Conservation (phyloP, 2,329 filamentous ascomycete species). For the Diaporthe sp. region DNA sequence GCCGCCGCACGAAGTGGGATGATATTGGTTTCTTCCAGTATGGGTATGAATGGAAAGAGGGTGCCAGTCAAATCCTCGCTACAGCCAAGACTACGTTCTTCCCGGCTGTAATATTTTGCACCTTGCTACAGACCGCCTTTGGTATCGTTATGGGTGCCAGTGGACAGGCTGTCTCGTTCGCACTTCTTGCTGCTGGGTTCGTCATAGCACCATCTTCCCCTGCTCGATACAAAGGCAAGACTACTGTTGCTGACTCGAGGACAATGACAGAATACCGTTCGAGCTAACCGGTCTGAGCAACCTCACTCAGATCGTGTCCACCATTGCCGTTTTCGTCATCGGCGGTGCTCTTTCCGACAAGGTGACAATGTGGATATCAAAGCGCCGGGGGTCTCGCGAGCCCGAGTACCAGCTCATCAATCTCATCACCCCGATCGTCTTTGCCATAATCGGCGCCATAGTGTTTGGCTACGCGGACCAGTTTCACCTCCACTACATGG, state of each 20-base stretch:
- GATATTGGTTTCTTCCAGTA: conserved; percentile 51
- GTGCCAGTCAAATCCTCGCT: conserved; percentile 45
- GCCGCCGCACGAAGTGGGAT: conserved; percentile 47
- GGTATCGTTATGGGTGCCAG: conserved; percentile 48
- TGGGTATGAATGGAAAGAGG: conserved; percentile 47
- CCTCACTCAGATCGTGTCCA: conserved; percentile 20
- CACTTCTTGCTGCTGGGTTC: conserved; percentile 46
- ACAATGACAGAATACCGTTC: background rate
- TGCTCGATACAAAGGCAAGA: background rate
- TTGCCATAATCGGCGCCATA: conserved; percentile 7
- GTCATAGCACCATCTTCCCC: background rate
- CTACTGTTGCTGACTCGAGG: background rate
- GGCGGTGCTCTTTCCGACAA: conserved; percentile 17
- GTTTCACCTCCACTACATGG: conserved; percentile 13
- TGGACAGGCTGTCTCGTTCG: conserved; percentile 45
- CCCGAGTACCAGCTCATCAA: conserved; percentile 26
- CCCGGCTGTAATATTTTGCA: conserved; percentile 52
- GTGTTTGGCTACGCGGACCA: conserved; percentile 3
- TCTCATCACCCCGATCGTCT: conserved; percentile 1
- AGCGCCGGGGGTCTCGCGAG: conserved; percentile 29
- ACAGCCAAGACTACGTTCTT: conserved; percentile 50
- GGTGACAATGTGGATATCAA: conserved; percentile 30
- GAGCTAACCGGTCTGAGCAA: conserved; percentile 13
- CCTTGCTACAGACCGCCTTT: conserved; percentile 49
- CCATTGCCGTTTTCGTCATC: conserved; percentile 19